These are phyloP conservation scores for Conticribra weissflogii DNA, from an alignment of 108 stramenopile genomes.

Conservation along the genomic window DNA sequence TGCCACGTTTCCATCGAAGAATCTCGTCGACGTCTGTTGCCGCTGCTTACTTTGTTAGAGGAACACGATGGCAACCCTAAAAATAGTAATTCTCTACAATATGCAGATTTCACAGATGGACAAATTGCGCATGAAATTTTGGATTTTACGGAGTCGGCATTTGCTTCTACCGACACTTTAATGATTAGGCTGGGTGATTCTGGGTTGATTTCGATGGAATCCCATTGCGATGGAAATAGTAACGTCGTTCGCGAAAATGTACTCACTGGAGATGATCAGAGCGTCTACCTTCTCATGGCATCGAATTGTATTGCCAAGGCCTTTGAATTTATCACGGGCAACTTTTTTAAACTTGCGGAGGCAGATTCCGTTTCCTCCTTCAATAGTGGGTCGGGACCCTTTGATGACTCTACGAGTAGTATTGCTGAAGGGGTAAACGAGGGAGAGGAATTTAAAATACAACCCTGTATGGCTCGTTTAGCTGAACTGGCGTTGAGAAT, in stretches of 20 bases:
- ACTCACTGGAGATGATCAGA: slow-evolving; percentile 21
- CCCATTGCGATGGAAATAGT: neutral
- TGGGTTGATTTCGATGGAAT: slow-evolving; percentile 16
- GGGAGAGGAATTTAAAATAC: slow-evolving; percentile 28
- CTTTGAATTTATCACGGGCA: slow-evolving; percentile 22
- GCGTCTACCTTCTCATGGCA: slow-evolving; percentile 49
- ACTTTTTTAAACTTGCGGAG: slow-evolving; percentile 30
- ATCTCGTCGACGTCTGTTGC: slow-evolving; percentile 37
- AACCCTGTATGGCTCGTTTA: slow-evolving; percentile 58
- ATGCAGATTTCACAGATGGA: slow-evolving; percentile 8
- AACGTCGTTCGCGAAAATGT: too few species aligned
- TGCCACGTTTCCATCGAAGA: slow-evolving; percentile 40
- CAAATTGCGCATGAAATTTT: slow-evolving; percentile 23
- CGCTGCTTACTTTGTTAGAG: slow-evolving; percentile 29
- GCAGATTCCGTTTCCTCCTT: slow-evolving; percentile 25
- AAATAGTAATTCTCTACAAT: neutral
- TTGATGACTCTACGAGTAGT: slow-evolving; percentile 15
- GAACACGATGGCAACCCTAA: slow-evolving; percentile 11
- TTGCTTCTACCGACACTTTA: slow-evolving; percentile 19
- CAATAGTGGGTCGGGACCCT: slow-evolving; percentile 14
- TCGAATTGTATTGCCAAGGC: slow-evolving; percentile 42
- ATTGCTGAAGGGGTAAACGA: neutral
- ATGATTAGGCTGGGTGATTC: slow-evolving; percentile 28
- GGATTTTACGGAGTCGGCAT: slow-evolving; percentile 22
- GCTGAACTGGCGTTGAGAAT: slow-evolving; percentile 63